These are phyloP conservation scores for Dionaea muscipula DNA, from an alignment of 179 eudicot species.

Conservation along the genomic window DNA sequence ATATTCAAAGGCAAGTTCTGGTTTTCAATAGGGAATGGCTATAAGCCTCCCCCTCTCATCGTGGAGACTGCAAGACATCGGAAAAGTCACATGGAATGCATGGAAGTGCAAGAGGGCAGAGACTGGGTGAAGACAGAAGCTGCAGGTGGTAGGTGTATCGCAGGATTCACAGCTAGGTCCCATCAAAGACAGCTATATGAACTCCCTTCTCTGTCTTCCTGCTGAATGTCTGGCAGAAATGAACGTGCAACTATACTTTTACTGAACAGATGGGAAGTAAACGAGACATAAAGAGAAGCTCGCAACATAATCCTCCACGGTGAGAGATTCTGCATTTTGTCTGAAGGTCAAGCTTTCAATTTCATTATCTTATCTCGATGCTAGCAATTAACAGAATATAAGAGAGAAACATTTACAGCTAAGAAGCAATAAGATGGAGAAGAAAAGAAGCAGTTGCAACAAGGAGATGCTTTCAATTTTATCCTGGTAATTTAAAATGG, in stretches of 20 bases:
- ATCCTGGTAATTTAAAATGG: too few relatives aligned
- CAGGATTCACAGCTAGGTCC: constrained; percentile 43
- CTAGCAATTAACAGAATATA: too few relatives aligned
- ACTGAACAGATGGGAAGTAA: too few relatives aligned
- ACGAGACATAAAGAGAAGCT: too few relatives aligned
- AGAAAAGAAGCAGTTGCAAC: too few relatives aligned
- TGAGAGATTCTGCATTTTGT: too few relatives aligned
- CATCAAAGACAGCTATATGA: constrained; percentile 33
- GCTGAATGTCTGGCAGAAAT: constrained; percentile 46
- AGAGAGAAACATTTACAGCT: too few relatives aligned
- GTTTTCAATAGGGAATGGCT: constrained; percentile 39
- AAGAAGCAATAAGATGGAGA: too few relatives aligned
- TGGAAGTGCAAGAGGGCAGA: constrained; percentile 42
- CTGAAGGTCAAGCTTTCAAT: too few relatives aligned
- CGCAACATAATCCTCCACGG: too few relatives aligned
- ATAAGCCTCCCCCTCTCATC: constrained; percentile 38
- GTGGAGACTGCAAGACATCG: constrained; percentile 50
- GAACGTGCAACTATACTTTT: constrained; percentile 35
- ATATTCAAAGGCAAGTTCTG: constrained; percentile 36
- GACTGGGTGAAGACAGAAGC: constrained; percentile 34
- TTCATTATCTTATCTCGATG: too few relatives aligned
- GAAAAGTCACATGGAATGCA: constrained; percentile 40
- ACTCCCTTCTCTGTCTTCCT: constrained; percentile 50
- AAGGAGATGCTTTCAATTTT: too few relatives aligned
- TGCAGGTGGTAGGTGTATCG: constrained; percentile 69